Percentiles rank a stretch among this genome's conserved stretches.
Evolutionary conservation across 768 basidiomycete genomes (phyloP).

Genomic region (Tulasnella sp.): DNA sequence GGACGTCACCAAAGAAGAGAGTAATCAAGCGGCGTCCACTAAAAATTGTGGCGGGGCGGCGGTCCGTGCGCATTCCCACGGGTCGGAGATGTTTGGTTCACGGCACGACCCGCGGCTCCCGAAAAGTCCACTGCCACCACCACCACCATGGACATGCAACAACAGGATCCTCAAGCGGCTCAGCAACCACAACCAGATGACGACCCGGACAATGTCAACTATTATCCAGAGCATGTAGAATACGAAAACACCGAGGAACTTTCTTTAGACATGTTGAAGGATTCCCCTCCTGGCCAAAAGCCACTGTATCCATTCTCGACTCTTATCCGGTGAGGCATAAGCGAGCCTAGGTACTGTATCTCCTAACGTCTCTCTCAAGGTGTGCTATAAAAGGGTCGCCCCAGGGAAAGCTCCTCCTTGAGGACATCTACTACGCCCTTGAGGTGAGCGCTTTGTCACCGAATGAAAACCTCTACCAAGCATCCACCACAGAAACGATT

Average conservation of each 20-base stretch:
- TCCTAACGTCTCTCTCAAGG: conserved; percentile 30
- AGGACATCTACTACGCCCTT: conserved; percentile 87
- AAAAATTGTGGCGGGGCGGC: background rate
- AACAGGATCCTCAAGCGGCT: background rate
- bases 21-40: background rate
- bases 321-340: conserved; percentile 53
- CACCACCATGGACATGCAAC: background rate
- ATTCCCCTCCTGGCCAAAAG: conserved; percentile 79
- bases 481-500: conserved; percentile 38
- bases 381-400: conserved; percentile 89
- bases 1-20: background rate
- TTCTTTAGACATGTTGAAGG: conserved; percentile 24
- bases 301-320: conserved; percentile 88
- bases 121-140: background rate
- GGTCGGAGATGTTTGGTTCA: too few relatives aligned
- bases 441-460: conserved; percentile 23
- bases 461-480: background rate
- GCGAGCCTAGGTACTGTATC: conserved; percentile 5
- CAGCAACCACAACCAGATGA: background rate
- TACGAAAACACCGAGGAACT: conserved; percentile 13
- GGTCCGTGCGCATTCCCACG: background rate
- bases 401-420: conserved; percentile 69
- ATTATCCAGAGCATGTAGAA: conserved; percentile 9
- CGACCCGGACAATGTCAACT: conserved; percentile 9
- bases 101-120: too few relatives aligned